These are phyloP conservation scores for Hanseniaspora clermontiae DNA, from an alignment of 805 yeast genomes.

Conservation along the genomic window DNA sequence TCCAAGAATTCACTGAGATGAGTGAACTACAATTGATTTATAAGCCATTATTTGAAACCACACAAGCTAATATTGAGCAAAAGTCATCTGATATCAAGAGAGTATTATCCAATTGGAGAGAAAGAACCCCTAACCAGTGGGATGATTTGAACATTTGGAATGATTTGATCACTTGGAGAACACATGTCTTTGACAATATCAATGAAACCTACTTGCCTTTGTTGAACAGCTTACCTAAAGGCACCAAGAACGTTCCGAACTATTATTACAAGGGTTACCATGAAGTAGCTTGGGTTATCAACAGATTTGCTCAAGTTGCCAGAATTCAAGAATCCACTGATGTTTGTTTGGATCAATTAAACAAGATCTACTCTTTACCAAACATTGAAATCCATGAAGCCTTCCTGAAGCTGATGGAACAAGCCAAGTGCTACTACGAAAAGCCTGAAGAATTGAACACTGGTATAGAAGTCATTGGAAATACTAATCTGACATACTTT, in stretches of 20 bases:
- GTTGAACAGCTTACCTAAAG: conserved; percentile 70
- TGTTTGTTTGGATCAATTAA: conserved; percentile 83
- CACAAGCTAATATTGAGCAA: conserved; percentile 79
- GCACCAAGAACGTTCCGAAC: conserved; percentile 64
- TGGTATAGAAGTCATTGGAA: conserved; percentile 91
- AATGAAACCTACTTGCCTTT: conserved; percentile 89
- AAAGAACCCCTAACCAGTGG: conserved; percentile 90
- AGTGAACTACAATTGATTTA: conserved; percentile 95
- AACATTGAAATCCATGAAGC: conserved; percentile 98
- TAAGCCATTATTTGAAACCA: conserved; percentile 73
- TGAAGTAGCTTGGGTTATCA: conserved; percentile 98
- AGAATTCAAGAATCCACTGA: conserved; percentile 94
- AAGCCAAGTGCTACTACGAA: conserved; percentile 94
- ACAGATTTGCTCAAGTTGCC: conserved; percentile 96
- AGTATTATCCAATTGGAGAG: conserved; percentile 95
- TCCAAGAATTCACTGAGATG: conserved; percentile 94
- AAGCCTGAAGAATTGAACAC: conserved; percentile 82
- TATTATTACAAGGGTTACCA: conserved; percentile 96
- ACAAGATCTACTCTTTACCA: conserved; percentile 88
- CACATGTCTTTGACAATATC: conserved; percentile 92
- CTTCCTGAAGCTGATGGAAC: conserved; percentile 85
- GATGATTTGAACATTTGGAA: conserved; percentile 98
- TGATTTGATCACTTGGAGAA: conserved; percentile 95
- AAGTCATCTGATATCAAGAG: conserved; percentile 91
- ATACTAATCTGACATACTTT: conserved; percentile 89